A percentile compares a stretch with the other conserved stretches of the same genome.
Evolutionary conservation across 2,329 filamentous ascomycete species (phyloP).

Genomic region (Monilinia fructicola): DNA sequence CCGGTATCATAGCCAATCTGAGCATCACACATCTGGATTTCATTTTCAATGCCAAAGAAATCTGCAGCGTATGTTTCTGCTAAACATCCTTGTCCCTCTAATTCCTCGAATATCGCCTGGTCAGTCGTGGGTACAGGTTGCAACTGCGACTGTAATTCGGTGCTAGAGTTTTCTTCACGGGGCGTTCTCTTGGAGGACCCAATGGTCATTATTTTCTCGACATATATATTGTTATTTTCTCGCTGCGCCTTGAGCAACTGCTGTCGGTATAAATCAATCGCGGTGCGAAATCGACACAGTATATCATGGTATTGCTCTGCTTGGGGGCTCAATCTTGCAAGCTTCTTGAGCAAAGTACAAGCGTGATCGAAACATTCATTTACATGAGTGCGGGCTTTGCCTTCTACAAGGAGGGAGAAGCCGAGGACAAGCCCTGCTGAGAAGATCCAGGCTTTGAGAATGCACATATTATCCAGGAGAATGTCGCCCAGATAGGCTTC

Average conservation of each 20-base stretch:
- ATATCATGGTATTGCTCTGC: conserved; percentile 16
- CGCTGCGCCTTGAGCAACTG: not conserved
- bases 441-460: conserved; percentile 12
- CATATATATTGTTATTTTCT: not conserved
- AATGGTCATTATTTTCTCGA: conserved; percentile 16
- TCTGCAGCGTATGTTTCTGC: conserved; percentile 8
- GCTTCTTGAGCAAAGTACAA: not conserved
- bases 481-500: conserved; percentile 1
- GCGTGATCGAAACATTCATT: conserved; percentile 6
- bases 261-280: conserved; percentile 6
- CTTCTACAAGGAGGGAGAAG: conserved; percentile 14
- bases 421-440: conserved; percentile 14
- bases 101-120: not conserved
- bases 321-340: conserved; percentile 8
- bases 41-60: conserved; percentile 16
- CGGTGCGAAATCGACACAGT: not conserved
- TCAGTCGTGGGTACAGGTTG: not conserved
- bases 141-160: not conserved
- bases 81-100: not conserved
- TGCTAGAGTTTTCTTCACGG: not conserved
- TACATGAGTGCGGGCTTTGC: not conserved
- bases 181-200: not conserved
- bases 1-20: conserved; percentile 16
- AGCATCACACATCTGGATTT: conserved; percentile 13
- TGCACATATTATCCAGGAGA: conserved; percentile 13